A percentile compares a stretch with the other conserved stretches of the same genome.
These are phyloP conservation scores for Pythium myriotylum DNA, from an alignment of 352 stramenopile genomes.

Conservation along the genomic window DNA sequence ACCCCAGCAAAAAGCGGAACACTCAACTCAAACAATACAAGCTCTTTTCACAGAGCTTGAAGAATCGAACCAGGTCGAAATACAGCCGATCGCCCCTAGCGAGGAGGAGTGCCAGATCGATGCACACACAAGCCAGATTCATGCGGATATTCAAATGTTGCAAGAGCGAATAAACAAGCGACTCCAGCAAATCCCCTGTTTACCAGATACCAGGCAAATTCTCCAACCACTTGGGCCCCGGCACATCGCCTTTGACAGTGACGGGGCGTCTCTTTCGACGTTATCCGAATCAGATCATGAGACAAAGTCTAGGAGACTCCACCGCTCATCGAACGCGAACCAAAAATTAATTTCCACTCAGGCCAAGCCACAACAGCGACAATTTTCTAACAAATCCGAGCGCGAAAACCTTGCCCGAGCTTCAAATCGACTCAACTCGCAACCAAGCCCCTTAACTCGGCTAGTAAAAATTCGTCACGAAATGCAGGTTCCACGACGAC, in stretches of 20 bases:
- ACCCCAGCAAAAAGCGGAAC: too few species aligned
- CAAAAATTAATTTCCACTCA: not conserved
- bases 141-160: slow-evolving; percentile 71
- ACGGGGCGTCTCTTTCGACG: slow-evolving; percentile 14
- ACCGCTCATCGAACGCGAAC: not conserved
- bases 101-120: slow-evolving; percentile 52
- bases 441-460: not conserved
- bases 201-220: slow-evolving; percentile 6
- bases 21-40: too few species aligned
- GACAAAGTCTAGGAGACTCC: not conserved
- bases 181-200: slow-evolving; percentile 47
- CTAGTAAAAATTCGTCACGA: not conserved
- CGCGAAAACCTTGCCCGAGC: slow-evolving; percentile 15
- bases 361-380: not conserved
- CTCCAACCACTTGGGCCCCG: not conserved
- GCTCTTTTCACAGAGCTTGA: too few species aligned
- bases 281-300: slow-evolving; percentile 23
- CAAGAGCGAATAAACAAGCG: slow-evolving; percentile 68
- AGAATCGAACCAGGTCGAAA: too few species aligned
- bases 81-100: not conserved
- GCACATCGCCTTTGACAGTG: slow-evolving; percentile 2
- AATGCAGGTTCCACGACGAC: not conserved
- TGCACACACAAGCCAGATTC: slow-evolving; percentile 60
- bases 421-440: slow-evolving; percentile 1
- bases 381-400: not conserved